Evolutionary conservation across 1,284 basidiomycete species (phyloP).

Genomic region (Cutaneotrichosporon mucoides): DNA sequence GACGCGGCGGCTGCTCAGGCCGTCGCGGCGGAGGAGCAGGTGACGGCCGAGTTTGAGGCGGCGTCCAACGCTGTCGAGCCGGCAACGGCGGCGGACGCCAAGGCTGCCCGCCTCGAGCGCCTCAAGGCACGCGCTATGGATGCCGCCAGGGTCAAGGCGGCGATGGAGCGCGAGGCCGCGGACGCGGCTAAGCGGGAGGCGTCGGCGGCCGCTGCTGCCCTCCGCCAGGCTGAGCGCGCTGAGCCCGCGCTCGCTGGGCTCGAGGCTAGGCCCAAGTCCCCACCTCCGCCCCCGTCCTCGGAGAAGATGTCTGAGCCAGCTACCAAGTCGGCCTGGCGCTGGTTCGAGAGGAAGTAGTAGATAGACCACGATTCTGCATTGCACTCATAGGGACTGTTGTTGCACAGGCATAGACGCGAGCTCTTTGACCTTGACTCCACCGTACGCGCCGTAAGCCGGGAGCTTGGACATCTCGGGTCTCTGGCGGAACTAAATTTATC

Average conservation of each 20-base stretch:
- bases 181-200: too few relatives aligned
- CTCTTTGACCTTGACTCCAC: too few relatives aligned
- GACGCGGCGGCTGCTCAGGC: constrained; percentile 1
- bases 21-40: background rate
- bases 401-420: too few relatives aligned
- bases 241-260: background rate
- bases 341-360: constrained; percentile 5
- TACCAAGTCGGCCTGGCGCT: constrained; percentile 3
- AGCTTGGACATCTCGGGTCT: too few relatives aligned
- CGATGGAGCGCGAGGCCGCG: background rate
- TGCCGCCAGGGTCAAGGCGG: constrained; percentile 1
- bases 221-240: too few relatives aligned
- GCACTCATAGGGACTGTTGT: background rate
- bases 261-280: too few relatives aligned
- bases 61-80: background rate
- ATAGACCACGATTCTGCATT: background rate
- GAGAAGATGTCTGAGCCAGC: background rate
- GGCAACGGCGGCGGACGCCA: background rate
- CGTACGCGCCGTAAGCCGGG: too few relatives aligned
- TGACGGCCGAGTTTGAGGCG: background rate
- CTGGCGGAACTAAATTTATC: too few relatives aligned
- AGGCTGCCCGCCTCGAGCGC: background rate
- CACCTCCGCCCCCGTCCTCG: too few relatives aligned
- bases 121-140: constrained; percentile 2
- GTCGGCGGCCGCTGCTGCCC: too few relatives aligned